Base-by-base conservation (phyloP, 768 basidiomycete genomes). In the Pisolithus sp. region DNA sequence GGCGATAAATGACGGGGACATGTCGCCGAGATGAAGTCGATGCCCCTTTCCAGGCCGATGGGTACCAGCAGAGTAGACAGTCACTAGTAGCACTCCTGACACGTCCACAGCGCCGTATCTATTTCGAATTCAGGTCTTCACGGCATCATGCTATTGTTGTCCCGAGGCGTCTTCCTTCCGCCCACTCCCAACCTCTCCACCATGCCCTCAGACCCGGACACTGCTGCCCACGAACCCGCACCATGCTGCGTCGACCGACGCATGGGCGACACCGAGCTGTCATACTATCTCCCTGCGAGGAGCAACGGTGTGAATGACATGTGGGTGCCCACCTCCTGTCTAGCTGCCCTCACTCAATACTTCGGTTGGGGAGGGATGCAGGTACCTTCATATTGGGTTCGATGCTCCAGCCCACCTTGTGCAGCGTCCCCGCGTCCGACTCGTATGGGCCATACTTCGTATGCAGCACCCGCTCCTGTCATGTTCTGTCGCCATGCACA, bases 281-380 rank as follows among this genome's bases (percentile, higher is more conserved):
- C 86, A 1, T 93, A 91, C 67, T 92, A 79, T 64, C 74, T 92
- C 9, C 89, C 87, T 3, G 82, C 83, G 3, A 75, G 90, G n/a
- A 83, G 82, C 42, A 79, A 73, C 49, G 87, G 87, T 5, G 89
- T 92, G 31, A 93, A 93, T 59, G 90, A 93, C 64, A 92, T 93
- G 90, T 89, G 59, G 5, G 51, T 54, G 80, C 63, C 26, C 34
- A 24, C 57, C 42, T 30, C 28, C 34, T 30, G n/a, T 17, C 5
- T 5, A n/a, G 30, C 12, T 15, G 5, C 13, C 7, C 15, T 46
- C 21, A 36, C 46, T 21, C 12, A 7, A 21, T 47, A 2, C 20
- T 15, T 46, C 3, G 45, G 10, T 36, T 24, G 18, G 9, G 18
- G n/a, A n/a, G 10, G 20, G 8, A 46, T 7, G 40, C 49, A 93